Evolutionary conservation across 176 grass and related monocot genomes (phyloP), one percentile per base, ranked within the genome.

Genomic region (Elaeis guineensis): DNA sequence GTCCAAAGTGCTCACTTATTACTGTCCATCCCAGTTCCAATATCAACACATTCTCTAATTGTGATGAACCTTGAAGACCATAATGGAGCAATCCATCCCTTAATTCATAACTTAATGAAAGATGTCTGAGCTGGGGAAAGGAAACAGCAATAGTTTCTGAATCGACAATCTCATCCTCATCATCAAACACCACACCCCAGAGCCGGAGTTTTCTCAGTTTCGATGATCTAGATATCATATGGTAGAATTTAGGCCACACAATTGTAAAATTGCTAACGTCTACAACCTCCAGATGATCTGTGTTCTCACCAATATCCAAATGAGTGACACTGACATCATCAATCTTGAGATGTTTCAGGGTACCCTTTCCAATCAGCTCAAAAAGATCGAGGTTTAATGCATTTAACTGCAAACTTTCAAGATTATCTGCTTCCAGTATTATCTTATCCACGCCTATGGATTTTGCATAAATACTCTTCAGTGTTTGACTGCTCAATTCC

Each of bases 121-220:
- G 76, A 77, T 97, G 84, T 30, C 70, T 88, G 69, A 97, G 81
- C 69, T 80, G 72, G 49, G 84, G 87, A 83, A 97, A 97, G 49
- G 93, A 88, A 67, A 83, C 65, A 68, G 83, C 83, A 71, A 97
- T 88, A 65, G 84, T 77, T 81, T 97, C 93, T 66, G 85, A 89
- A 74, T 91, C 87, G 57, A 92, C 81, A 72, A 97, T 80, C 65
- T 97, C 84, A 82, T 97, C 84, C 66, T 92, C 93, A 30, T 97
- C 84, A 28, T 91, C 93, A 85, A 97, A 92, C 19, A 91, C 85
- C 58, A 89, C 87, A 78, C 84, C 93, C 93, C 93, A 97, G 69
- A 91, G 77, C 16, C 93, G 78, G 66, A 91, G 55, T 69, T 56
- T 76, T 75, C 72, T 81, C 62, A 91, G 64, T 66, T 76, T 97